Conservation (phyloP, 2,329 filamentous ascomycete species). For the Hypoxylon sp. region DNA sequence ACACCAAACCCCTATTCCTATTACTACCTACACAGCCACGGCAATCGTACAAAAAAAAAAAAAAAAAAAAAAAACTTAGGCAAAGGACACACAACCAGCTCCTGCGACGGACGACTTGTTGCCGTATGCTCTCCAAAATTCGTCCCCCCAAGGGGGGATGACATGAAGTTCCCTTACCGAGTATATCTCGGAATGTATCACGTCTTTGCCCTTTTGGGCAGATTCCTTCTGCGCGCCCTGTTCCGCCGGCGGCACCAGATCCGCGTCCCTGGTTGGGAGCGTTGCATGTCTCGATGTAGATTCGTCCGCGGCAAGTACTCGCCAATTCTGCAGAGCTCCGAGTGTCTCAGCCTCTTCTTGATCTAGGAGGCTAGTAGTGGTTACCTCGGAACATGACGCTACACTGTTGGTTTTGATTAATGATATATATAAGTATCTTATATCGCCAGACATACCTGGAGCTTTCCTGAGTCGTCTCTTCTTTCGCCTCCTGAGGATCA, state of each 20-base stretch:
- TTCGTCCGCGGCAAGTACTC: slow-evolving; percentile 17
- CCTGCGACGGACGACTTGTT: slow-evolving; percentile 39
- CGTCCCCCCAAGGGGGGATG: slow-evolving; percentile 36
- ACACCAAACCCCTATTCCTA: background rate
- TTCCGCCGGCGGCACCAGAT: background rate
- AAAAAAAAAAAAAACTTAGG: too few relatives aligned
- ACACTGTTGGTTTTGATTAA: background rate
- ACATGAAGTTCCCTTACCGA: slow-evolving; percentile 28
- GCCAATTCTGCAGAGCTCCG: slow-evolving; percentile 23
- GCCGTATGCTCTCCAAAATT: slow-evolving; percentile 45
- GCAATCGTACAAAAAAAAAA: background rate
- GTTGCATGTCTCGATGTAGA: background rate
- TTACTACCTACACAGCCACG: background rate
- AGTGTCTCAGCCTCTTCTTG: slow-evolving; percentile 14
- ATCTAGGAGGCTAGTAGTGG: slow-evolving; percentile 26
- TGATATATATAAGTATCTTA: background rate
- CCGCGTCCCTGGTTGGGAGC: background rate
- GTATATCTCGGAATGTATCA: slow-evolving; percentile 17
- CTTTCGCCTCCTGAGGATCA: background rate
- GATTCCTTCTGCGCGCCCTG: background rate
- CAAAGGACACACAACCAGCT: slow-evolving; percentile 24
- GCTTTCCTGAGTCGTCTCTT: background rate
- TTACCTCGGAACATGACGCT: background rate
- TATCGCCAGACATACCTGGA: slow-evolving; percentile 11
- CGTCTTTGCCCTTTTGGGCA: background rate